Base-by-base conservation (phyloP, 225 moss, liverwort and hornwort species). In the Pseudisothecium myosuroides region DNA sequence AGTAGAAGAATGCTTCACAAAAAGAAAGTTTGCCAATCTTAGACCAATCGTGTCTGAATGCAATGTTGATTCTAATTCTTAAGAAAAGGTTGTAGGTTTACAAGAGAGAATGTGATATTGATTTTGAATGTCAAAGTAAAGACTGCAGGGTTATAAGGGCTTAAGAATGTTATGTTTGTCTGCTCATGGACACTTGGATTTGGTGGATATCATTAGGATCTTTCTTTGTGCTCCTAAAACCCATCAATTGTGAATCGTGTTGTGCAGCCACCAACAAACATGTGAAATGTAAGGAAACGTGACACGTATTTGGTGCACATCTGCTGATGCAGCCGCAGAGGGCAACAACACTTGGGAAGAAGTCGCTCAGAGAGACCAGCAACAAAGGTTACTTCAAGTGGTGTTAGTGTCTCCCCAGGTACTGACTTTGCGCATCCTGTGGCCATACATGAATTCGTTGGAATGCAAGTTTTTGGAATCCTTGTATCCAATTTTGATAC, bases 371-470 rank as follows among this genome's bases (percentile, higher is more conserved):
- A 93, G 89, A 50, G 67, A 88, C 54, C 76, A 87, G 39, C 94
- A 88, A 86, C 89, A 91, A 87, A 92, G 88, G 64, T 85, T 94
- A 77, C 94, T 95, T 69, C 95, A 96, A 89, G 95, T 96, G 68
- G 95, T 96, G 56, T 88, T 96, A 91, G 96, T 96, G 55, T 95
- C 95, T 72, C 95, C 95, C 28, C 93, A 96, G 94, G 96, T 95
- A 87, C 74, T 49, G 63, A 64, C 64, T 89, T 63, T 54, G 36
- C 24, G 72, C 41, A 74, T 54, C 43, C 9, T 72, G 43, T 41
- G 27, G 16, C 11, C 71, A 72, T 27, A 72, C 43, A 15, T 5
- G 71, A 16, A 69, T 39, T 14, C 14, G 43, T 43, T 72, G 72
- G 43, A 72, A 43, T 72, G 72, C 27, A 72, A 72, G 45, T 74